Evolutionary conservation across 257 asterid genomes (phyloP).

Genomic region (Solanum tarijense): DNA sequence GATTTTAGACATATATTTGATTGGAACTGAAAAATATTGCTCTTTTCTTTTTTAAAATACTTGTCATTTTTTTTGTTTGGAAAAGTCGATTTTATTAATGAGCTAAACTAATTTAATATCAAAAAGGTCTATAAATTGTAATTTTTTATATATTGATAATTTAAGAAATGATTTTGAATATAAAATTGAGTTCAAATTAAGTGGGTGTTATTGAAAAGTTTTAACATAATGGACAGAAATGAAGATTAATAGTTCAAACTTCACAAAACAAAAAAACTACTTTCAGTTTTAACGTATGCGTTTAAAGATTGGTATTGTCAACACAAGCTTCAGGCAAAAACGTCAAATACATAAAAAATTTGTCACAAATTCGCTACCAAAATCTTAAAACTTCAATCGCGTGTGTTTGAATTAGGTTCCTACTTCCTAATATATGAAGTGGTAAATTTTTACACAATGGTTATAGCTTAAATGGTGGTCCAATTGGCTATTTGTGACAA

Average conservation of each 20-base stretch:
- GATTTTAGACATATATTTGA: not conserved
- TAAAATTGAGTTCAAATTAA: not conserved
- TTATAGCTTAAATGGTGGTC: too few relatives aligned
- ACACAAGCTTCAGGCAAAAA: not conserved
- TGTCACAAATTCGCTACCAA: not conserved
- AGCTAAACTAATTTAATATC: not conserved
- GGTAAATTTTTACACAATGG: too few relatives aligned
- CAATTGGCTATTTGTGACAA: not conserved
- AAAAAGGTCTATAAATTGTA: not conserved
- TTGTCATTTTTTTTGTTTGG: not conserved
- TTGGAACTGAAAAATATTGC: not conserved
- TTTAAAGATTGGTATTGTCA: not conserved
- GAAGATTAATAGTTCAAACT: too few relatives aligned
- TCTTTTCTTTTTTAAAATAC: not conserved
- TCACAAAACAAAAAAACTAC: not conserved
- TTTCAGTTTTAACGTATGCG: too few relatives aligned
- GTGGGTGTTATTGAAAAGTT: not conserved
- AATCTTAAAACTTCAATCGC: too few relatives aligned
- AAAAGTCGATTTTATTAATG: not conserved
- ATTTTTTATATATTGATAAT: not conserved
- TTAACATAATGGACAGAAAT: too few relatives aligned
- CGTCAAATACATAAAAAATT: not conserved
- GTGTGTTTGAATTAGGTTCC: too few relatives aligned
- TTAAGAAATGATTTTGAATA: not conserved
- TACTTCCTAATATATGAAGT: too few relatives aligned